phyloP scores from a whole-genome alignment of 2,329 filamentous ascomycete species.

The Ceratocystis ficicola region DNA sequence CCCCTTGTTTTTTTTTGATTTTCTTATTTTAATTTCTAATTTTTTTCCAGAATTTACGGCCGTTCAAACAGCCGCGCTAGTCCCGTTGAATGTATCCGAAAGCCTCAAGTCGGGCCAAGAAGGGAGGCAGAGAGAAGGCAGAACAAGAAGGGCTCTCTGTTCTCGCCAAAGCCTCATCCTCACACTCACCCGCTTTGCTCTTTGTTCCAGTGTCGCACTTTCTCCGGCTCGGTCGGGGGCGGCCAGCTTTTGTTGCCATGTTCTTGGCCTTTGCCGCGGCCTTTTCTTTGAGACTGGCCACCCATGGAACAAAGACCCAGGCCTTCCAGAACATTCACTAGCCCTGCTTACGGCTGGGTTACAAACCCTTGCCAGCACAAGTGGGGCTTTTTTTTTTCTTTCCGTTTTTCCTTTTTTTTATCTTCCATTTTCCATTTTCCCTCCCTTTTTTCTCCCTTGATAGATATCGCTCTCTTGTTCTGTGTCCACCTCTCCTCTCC shows the following conservation, averaged over 20 bases:
- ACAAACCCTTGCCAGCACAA: no score
- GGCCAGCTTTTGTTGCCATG: background rate
- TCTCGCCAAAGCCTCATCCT: no score
- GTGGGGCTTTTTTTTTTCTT: background rate
- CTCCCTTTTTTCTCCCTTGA: no score
- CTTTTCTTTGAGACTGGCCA: background rate
- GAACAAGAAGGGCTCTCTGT: background rate
- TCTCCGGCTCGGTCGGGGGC: background rate
- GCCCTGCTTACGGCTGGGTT: no score
- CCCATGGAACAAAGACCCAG: background rate
- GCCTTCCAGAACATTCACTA: background rate
- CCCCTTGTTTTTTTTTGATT: background rate
- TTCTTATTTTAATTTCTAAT: background rate
- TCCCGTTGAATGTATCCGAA: background rate
- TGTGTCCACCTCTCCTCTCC: background rate
- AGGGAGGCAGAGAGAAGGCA: background rate
- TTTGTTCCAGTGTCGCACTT: background rate
- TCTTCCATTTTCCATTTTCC: no score
- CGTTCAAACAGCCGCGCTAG: background rate
- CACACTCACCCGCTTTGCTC: background rate
- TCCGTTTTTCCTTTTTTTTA: background rate
- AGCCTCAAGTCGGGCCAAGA: background rate
- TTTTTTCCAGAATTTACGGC: background rate
- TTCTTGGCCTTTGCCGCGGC: background rate
- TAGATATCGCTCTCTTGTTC: no score